These are phyloP conservation scores for Aspergillus incahuasiensis DNA, from an alignment of 495 filamentous ascomycete genomes.

Conservation along the genomic window DNA sequence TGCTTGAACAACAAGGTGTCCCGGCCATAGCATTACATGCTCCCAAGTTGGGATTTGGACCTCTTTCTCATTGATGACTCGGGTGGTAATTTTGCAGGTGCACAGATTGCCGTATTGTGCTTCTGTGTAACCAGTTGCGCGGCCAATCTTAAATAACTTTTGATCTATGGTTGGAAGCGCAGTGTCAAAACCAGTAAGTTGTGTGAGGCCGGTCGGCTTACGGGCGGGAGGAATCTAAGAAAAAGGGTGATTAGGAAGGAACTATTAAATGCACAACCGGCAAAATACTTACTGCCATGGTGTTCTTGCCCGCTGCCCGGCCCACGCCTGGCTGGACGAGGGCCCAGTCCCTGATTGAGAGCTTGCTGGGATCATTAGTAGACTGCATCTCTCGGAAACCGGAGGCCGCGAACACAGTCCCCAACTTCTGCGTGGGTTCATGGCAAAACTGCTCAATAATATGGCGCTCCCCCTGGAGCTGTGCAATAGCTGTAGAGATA, in stretches of 20 bases:
- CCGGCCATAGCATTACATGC: neutral
- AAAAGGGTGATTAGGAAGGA: neutral
- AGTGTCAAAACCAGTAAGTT: neutral
- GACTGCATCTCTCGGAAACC: neutral
- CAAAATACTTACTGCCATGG: neutral
- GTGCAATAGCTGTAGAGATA: neutral
- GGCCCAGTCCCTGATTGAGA: conserved; percentile 7
- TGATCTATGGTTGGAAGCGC: neutral
- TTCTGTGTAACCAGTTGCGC: neutral
- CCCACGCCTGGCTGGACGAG: neutral
- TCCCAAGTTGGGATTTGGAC: neutral
- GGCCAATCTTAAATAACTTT: neutral
- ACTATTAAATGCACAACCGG: neutral
- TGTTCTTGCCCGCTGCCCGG: neutral
- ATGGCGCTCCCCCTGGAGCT: neutral
- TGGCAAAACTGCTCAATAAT: neutral
- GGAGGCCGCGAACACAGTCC: neutral
- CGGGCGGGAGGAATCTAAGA: neutral
- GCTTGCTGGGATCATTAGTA: neutral
- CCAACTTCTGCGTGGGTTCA: neutral
- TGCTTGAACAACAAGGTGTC: neutral
- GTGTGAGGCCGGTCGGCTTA: neutral
- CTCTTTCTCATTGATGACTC: neutral
- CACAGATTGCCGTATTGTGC: neutral
- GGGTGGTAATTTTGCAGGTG: neutral